Evolutionary conservation across 2,329 filamentous ascomycete species (phyloP).

Genomic region (Cyclaneusma minus): DNA sequence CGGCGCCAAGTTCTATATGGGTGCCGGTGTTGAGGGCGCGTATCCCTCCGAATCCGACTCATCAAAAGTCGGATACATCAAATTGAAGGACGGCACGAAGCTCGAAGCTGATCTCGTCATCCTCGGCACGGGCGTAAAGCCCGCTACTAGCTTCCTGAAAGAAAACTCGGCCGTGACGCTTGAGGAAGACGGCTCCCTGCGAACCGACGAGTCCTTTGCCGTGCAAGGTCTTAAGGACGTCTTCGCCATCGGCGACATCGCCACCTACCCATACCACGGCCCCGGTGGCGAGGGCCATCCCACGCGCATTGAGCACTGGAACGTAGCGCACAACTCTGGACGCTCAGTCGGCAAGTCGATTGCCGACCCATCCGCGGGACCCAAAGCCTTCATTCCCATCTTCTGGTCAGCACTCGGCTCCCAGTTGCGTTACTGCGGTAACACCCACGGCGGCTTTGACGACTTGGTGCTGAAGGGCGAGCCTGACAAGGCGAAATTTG

Average conservation of each 20-base stretch:
- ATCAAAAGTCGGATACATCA: constrained; percentile 62
- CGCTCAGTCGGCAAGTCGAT: constrained; percentile 69
- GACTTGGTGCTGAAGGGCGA: constrained; percentile 69
- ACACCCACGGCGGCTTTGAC: constrained; percentile 70
- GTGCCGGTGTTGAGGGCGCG: constrained; percentile 69
- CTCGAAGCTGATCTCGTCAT: constrained; percentile 83
- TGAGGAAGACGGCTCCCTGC: constrained; percentile 72
- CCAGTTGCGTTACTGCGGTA: constrained; percentile 88
- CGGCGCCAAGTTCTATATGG: constrained; percentile 78
- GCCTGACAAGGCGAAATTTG: constrained; percentile 64
- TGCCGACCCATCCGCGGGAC: constrained; percentile 41
- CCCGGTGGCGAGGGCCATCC: constrained; percentile 62
- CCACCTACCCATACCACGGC: constrained; percentile 85
- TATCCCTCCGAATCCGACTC: constrained; percentile 51
- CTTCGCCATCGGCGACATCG: constrained; percentile 90
- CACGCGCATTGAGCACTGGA: constrained; percentile 93
- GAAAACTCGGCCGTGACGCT: constrained; percentile 55
- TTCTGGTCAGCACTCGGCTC: constrained; percentile 92
- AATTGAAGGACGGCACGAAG: constrained; percentile 71
- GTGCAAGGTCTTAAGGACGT: constrained; percentile 67
- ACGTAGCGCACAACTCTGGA: constrained; percentile 88
- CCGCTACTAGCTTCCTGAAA: constrained; percentile 69
- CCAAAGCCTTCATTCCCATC: constrained; percentile 71
- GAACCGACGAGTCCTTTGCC: constrained; percentile 64
- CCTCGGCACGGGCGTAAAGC: constrained; percentile 76